Conservation (phyloP, 1,284 basidiomycete genomes). For the Sutorius eximius region DNA sequence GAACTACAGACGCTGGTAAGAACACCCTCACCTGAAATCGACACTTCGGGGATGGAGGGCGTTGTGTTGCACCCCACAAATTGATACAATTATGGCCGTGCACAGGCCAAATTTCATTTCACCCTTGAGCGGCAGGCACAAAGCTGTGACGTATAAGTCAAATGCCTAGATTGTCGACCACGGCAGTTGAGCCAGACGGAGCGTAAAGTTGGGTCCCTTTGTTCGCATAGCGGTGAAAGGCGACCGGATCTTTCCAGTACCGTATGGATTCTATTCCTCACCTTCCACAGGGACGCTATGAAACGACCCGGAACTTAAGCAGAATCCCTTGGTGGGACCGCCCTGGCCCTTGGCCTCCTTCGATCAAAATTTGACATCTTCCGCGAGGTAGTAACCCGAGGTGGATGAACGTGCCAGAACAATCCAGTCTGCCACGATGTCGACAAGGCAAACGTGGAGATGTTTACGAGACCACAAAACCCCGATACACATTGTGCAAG, state of each 20-base stretch:
- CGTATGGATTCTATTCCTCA: too few species aligned
- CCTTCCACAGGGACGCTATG: too few species aligned
- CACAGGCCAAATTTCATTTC: background rate
- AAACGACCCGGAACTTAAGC: background rate
- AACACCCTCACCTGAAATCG: constrained; percentile 8
- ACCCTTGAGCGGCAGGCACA: background rate
- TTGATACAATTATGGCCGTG: background rate
- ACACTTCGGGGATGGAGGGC: constrained; percentile 11
- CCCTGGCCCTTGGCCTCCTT: background rate
- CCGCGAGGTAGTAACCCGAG: background rate
- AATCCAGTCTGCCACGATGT: constrained; percentile 7
- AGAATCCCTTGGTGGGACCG: background rate
- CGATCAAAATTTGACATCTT: background rate
- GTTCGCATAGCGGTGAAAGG: background rate
- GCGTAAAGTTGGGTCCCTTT: background rate
- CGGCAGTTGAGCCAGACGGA: background rate
- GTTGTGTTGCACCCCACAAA: background rate
- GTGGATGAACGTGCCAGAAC: background rate
- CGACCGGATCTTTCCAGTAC: background rate
- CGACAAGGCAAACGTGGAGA: background rate
- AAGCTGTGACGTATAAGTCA: background rate
- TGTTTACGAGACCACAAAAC: too few species aligned
- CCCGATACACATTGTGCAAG: background rate
- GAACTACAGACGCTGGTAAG: constrained; percentile 31
- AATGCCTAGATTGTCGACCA: background rate